Evolutionary conservation across 2,329 filamentous ascomycete genomes (phyloP), one percentile per base, ranked within the genome.

Genomic region (Fusarium floridanum): DNA sequence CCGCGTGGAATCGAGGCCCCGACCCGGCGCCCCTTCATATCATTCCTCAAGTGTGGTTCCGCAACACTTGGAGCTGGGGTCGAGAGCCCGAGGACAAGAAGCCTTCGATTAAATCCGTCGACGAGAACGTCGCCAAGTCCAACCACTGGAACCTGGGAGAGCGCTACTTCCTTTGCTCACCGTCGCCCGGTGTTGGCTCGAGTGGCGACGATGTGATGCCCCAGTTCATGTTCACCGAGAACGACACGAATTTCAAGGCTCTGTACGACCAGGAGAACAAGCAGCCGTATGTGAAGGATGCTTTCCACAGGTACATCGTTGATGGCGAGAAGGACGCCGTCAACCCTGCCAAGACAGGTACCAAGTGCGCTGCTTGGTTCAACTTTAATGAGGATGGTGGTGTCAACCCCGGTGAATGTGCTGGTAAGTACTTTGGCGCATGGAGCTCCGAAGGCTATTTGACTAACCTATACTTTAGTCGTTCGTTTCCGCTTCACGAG

Each of bases 41-140:
- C 79, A 87, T 98, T 50, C 96, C 96, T 10, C 97, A 98, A 70
- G 91, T 98, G 62, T 98, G 95, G 95, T 98, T 98, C 86, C 91
- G 96, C 74, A 98, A 98, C 83, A 98, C 95, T 4, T 98, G 97
- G 97, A 91, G 93, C 43, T 98, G 96, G 96, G 96, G 95, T 24
- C 90, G 93, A 73, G 94, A 98, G 80, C 82, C 91, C 12, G 86
- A 88, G 34, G 90, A 93, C 61, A 91, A 92, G 82, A 98, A 97
- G 84, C 97, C 96, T 0, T 91, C 88, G n/a, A 93, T 98, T 71
- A 86, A 88, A 61, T 88, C 91, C 73, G 85, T 91, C 29, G 89
- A 87, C 27, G 90, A 93, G 32, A 91, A 92, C 57, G 88, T 92
- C 64, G 92, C 91, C 65, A 91, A 94, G 79, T 93, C 95, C n/a